phyloP scores from a whole-genome alignment of 192 early-diverging fungal genomes.

The Linderina pennispora region DNA sequence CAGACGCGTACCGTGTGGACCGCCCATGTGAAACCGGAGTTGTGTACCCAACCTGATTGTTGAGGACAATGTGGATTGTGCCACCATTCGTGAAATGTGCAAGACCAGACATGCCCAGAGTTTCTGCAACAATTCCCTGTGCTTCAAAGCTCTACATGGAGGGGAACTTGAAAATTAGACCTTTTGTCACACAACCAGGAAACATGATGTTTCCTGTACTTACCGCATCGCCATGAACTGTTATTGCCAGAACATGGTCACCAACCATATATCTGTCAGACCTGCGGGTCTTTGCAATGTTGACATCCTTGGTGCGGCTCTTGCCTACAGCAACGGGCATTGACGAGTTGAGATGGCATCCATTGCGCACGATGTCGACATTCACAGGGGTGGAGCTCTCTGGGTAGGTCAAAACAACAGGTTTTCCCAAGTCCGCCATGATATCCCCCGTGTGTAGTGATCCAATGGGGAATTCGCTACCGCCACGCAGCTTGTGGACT shows the following conservation, averaged over 20 bases:
- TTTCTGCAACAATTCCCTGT: slow-evolving; percentile 90
- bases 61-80: slow-evolving; percentile 90
- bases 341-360: slow-evolving; percentile 88
- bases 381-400: slow-evolving; percentile 40
- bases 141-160: slow-evolving; percentile 75
- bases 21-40: slow-evolving; percentile 90
- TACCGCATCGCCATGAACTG: slow-evolving; percentile 96
- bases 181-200: too few relatives aligned
- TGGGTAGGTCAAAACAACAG: slow-evolving; percentile 61
- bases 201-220: too few relatives aligned
- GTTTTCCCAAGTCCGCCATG: slow-evolving; percentile 76
- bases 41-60: slow-evolving; percentile 96
- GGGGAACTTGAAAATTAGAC: too few relatives aligned
- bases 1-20: slow-evolving; percentile 81
- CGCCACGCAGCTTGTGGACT: slow-evolving; percentile 91
- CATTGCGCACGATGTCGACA: slow-evolving; percentile 87
- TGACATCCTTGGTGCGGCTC: slow-evolving; percentile 84
- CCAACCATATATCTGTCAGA: slow-evolving; percentile 55
- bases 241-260: slow-evolving; percentile 86
- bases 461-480: slow-evolving; percentile 74
- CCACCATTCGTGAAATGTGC: slow-evolving; percentile 93
- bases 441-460: slow-evolving; percentile 79
- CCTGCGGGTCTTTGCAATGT: slow-evolving; percentile 12
- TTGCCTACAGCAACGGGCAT: slow-evolving; percentile 96
- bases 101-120: slow-evolving; percentile 84